phyloP scores from a whole-genome alignment of 2,329 filamentous ascomycete species.

The Aspergillus candidus region DNA sequence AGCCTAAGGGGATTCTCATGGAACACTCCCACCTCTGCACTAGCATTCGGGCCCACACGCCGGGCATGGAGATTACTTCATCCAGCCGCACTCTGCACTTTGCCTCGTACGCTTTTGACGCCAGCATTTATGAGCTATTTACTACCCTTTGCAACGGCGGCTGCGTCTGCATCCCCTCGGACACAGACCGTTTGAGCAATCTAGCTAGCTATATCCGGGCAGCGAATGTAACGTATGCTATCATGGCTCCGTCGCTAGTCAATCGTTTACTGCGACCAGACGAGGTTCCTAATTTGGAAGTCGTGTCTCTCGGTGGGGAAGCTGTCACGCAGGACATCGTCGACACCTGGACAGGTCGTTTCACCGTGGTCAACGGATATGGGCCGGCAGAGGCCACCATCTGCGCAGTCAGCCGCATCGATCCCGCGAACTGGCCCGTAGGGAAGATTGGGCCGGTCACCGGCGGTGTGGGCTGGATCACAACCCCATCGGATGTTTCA shows the following conservation, averaged over 20 bases:
- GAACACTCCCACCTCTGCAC: slow-evolving; percentile 51
- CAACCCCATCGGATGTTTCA: slow-evolving; percentile 29
- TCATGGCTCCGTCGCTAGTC: slow-evolving; percentile 54
- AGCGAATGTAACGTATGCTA: slow-evolving; percentile 46
- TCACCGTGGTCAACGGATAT: slow-evolving; percentile 34
- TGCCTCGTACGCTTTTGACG: slow-evolving; percentile 45
- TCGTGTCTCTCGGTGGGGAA: slow-evolving; percentile 22
- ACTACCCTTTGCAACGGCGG: no score
- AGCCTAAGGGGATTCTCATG: slow-evolving; percentile 53
- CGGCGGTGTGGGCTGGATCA: slow-evolving; percentile 34
- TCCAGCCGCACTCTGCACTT: slow-evolving; percentile 50
- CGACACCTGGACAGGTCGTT: slow-evolving; percentile 28
- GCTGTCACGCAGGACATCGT: slow-evolving; percentile 20
- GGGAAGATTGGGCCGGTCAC: slow-evolving; percentile 28
- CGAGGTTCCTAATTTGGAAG: slow-evolving; percentile 33
- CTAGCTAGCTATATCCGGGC: slow-evolving; percentile 42
- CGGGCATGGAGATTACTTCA: background rate
- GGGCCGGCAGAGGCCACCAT: slow-evolving; percentile 30
- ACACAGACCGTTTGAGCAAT: slow-evolving; percentile 38
- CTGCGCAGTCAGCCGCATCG: slow-evolving; percentile 15
- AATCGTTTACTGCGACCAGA: slow-evolving; percentile 28
- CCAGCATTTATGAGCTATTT: no score
- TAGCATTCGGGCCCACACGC: slow-evolving; percentile 42
- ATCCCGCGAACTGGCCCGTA: no score
- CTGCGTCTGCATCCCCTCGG: slow-evolving; percentile 49